Base-by-base conservation (phyloP, 495 filamentous ascomycete species). In the Aspergillus taichungensis region DNA sequence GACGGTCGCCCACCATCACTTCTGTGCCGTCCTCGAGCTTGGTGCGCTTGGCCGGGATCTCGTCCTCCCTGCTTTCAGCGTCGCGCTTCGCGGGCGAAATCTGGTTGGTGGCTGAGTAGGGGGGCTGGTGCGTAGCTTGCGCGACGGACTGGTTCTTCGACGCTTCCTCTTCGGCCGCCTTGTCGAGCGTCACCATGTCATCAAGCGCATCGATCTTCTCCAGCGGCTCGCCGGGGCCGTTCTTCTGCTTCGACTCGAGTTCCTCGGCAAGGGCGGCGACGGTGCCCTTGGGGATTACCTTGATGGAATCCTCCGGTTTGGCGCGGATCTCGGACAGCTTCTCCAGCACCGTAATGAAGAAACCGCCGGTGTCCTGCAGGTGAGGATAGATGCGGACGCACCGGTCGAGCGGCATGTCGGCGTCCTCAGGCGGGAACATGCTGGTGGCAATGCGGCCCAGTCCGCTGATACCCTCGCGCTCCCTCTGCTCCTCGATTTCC, bases 301-400 rank as follows among this genome's bases (percentile, higher is more conserved):
- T 85, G 35, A 65, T 56, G 36, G 74, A 69, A n/a, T 77, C 67
- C 64, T 94, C 87, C 40, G 86, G 81, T 66, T 83, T 86, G 3
- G 87, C 82, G 51, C 77, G 83, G 62, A 97, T 95, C 55, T 97
- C 94, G 6, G 74, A 72, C 51, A 77, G 78, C 74, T 99, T 99
- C 66, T 95, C 85, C 18, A 99, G 70, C 3, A 96, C 87, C 0
- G 88, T 79, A 57, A 99, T 95, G 69, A 97, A 99, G 74, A 99
- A 99, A 18, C 82, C 88, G 45, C 92, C 92, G 34, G 92, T 97
- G 55, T 99, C 88, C 64, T 97, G 94, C 49, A 87, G 72, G 61
- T 99, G 91, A 24, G 88, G 84, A 59, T 99, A 99, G 10, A 99
- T 76, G 46, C 92, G 77, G 75, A 96, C 88, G 64, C 89, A 94